Evolutionary conservation across 2,329 filamentous ascomycete genomes (phyloP).

Genomic region (Sclerotinia minor): DNA sequence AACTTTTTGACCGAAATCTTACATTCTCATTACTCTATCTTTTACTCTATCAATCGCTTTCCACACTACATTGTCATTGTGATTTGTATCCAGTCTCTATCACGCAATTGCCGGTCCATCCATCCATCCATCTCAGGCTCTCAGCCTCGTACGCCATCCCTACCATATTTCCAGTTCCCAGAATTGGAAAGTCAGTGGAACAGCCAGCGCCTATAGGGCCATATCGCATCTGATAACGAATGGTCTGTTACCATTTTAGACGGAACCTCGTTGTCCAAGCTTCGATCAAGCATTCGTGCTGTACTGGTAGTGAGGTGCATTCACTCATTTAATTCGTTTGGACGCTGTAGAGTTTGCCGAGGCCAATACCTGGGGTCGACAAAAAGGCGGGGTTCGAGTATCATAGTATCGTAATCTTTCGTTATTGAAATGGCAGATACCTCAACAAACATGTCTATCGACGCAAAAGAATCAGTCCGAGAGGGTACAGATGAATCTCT

Average conservation of each 20-base stretch:
- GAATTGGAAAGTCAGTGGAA: constrained; percentile 19
- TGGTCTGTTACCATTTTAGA: constrained; percentile 21
- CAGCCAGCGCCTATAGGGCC: constrained; percentile 18
- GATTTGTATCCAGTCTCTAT: constrained; percentile 16
- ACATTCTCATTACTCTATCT: constrained; percentile 27
- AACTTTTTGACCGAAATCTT: constrained; percentile 24
- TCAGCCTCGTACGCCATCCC: constrained; percentile 25
- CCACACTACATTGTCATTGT: constrained; percentile 9
- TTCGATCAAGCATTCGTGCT: constrained; percentile 23
- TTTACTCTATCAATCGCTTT: constrained; percentile 21
- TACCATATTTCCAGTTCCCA: constrained; percentile 18
- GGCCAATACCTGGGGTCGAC: constrained; percentile 21
- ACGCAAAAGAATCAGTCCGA: constrained; percentile 57
- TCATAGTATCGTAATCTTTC: constrained; percentile 6
- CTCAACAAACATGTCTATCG: constrained; percentile 61
- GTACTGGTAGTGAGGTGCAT: constrained; percentile 9
- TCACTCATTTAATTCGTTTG: constrained; percentile 20
- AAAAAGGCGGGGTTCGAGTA: constrained; percentile 15
- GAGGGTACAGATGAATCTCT: constrained; percentile 63
- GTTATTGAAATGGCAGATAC: constrained; percentile 24
- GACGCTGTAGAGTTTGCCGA: constrained; percentile 20
- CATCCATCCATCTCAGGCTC: constrained; percentile 22
- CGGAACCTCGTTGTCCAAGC: constrained; percentile 22
- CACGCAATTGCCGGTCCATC: not conserved
- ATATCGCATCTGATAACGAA: constrained; percentile 23